Percentiles rank a stretch among this genome's conserved stretches.
These are phyloP conservation scores for Alternaria ventricosa DNA, from an alignment of 2,329 filamentous ascomycete species.

Conservation along the genomic window DNA sequence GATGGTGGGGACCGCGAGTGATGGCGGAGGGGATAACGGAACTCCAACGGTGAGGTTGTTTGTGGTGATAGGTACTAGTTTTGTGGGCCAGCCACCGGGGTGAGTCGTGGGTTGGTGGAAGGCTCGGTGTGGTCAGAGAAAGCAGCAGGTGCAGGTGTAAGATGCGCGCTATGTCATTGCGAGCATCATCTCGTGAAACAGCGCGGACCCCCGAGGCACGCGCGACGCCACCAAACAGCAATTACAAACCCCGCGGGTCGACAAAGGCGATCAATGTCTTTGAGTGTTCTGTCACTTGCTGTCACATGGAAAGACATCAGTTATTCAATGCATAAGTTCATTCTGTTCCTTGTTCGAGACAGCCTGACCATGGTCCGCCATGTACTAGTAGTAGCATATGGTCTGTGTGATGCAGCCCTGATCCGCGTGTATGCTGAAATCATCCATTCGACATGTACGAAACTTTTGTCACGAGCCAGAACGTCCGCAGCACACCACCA, in stretches of 20 bases:
- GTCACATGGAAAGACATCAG: neutral
- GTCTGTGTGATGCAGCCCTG: neutral
- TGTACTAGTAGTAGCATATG: neutral
- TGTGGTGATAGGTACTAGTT: constrained; percentile 1
- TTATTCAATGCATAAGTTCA: neutral
- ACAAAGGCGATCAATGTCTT: neutral
- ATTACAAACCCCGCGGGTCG: neutral
- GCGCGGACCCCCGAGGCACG: constrained; percentile 14
- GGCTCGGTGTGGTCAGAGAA: constrained; percentile 9
- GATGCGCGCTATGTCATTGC: constrained; percentile 22
- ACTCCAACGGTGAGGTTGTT: neutral
- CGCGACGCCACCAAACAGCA: constrained; percentile 8
- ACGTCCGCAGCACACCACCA: neutral
- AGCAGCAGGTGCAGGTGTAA: constrained; percentile 9
- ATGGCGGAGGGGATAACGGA: neutral
- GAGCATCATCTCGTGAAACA: neutral
- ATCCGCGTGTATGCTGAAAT: neutral
- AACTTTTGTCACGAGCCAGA: neutral
- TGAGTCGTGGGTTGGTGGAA: neutral
- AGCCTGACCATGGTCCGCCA: neutral
- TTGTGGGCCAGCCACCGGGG: constrained; percentile 26
- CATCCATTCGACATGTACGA: neutral
- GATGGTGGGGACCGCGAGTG: constrained; percentile 18
- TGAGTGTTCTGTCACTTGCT: neutral
- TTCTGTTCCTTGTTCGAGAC: neutral